Conservation (phyloP, 768 basidiomycete genomes). For the Clathrus columnatus region DNA sequence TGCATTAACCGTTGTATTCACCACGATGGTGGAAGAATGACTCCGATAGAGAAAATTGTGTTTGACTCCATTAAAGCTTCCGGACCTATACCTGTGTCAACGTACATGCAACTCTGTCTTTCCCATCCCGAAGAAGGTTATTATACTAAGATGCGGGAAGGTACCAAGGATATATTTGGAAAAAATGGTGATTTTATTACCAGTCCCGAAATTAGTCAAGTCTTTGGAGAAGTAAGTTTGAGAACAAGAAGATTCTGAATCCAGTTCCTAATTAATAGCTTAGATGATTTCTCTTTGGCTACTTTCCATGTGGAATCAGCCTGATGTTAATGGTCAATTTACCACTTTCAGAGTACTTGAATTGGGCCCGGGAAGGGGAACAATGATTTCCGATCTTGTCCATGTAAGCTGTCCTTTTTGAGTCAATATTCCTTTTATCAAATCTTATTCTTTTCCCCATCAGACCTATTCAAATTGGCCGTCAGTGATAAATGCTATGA, state of each 20-base stretch:
- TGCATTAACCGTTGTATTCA: not conserved
- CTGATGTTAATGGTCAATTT: conserved; percentile 53
- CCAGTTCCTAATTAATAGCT: not conserved
- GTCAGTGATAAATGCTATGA: conserved; percentile 34
- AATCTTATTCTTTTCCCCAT: conserved; percentile 13
- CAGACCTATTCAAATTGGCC: conserved; percentile 32
- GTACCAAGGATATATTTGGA: conserved; percentile 71
- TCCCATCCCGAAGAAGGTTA: conserved; percentile 88
- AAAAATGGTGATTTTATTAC: conserved; percentile 88
- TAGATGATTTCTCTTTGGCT: conserved; percentile 42
- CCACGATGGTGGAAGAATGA: not conserved
- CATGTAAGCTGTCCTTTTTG: conserved; percentile 43
- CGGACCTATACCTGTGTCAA: conserved; percentile 80
- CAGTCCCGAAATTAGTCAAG: conserved; percentile 91
- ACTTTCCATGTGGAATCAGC: conserved; percentile 77
- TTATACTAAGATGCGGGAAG: conserved; percentile 55
- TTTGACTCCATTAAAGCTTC: conserved; percentile 74
- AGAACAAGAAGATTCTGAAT: not conserved
- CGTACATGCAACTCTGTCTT: conserved; percentile 89
- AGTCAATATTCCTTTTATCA: not conserved
- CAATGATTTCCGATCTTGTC: conserved; percentile 82
- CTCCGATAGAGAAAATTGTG: conserved; percentile 52
- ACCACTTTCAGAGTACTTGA: conserved; percentile 66
- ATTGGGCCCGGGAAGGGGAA: conserved; percentile 90
- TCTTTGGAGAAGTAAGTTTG: conserved; percentile 83